Evolutionary conservation across 768 basidiomycete species (phyloP).

Genomic region (Russula sp.): DNA sequence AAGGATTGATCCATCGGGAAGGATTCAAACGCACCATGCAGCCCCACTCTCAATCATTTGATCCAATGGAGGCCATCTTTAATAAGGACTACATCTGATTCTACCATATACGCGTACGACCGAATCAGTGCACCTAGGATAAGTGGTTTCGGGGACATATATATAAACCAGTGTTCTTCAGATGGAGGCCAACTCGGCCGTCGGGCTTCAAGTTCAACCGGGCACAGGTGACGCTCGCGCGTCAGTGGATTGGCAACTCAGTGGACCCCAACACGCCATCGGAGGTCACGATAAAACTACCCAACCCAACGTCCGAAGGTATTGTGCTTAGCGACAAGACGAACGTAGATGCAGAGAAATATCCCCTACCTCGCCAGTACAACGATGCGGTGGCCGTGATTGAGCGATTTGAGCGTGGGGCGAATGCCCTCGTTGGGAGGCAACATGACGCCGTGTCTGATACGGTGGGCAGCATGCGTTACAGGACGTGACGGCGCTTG

Average conservation of each 20-base stretch:
- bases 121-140: too few species aligned
- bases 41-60: neutral
- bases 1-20: conserved; percentile 62
- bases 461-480: conserved; percentile 83
- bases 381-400: conserved; percentile 71
- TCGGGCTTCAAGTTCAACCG: too few species aligned
- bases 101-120: conserved; percentile 89
- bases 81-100: conserved; percentile 84
- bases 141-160: too few species aligned
- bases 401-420: too few species aligned
- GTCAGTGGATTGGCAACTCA: conserved; percentile 53
- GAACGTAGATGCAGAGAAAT: conserved; percentile 50
- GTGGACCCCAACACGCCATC: conserved; percentile 34
- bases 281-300: conserved; percentile 51
- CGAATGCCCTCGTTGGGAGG: too few species aligned
- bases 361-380: conserved; percentile 57
- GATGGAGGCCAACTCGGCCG: too few species aligned
- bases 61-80: neutral
- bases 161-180: too few species aligned
- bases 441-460: too few species aligned
- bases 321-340: too few species aligned
- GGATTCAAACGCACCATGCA: conserved; percentile 54
- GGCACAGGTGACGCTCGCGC: too few species aligned
- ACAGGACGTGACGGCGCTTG: conserved; percentile 48
- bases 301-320: too few species aligned